A percentile compares a stretch with the other conserved stretches of the same genome.
Evolutionary conservation across 1,284 basidiomycete species (phyloP).

Genomic region (Cutaneotrichosporon sp.): DNA sequence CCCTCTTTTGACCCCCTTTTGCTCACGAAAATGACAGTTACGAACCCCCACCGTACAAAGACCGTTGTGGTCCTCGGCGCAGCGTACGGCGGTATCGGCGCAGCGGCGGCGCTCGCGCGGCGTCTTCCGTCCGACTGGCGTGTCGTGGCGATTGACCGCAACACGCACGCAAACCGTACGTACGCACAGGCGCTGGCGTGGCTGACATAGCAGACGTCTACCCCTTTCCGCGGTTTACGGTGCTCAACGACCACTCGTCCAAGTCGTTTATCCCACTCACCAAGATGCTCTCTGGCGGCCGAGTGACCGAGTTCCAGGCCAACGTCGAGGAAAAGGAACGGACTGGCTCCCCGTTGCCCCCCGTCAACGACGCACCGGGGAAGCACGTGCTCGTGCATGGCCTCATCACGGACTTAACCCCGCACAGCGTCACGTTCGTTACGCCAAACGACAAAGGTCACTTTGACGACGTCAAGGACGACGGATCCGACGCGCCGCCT

Average conservation of each 20-base stretch:
- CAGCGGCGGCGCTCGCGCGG: constrained; percentile 57
- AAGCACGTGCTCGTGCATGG: constrained; percentile 49
- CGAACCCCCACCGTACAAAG: background rate
- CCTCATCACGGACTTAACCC: constrained; percentile 51
- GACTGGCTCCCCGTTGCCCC: background rate
- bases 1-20: too few relatives aligned
- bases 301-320: constrained; percentile 4
- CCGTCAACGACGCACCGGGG: constrained; percentile 20
- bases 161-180: constrained; percentile 53
- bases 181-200: background rate
- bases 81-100: constrained; percentile 57
- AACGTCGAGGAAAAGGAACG: background rate
- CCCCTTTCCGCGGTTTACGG: constrained; percentile 51
- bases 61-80: constrained; percentile 59
- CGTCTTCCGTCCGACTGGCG: constrained; percentile 59
- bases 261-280: constrained; percentile 63
- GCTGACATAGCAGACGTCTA: constrained; percentile 46
- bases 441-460: constrained; percentile 17
- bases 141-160: constrained; percentile 63
- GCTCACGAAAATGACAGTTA: constrained; percentile 5
- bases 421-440: constrained; percentile 52
- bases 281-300: constrained; percentile 41
- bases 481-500: constrained; percentile 9
- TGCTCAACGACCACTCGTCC: constrained; percentile 48
- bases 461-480: constrained; percentile 12